Percentiles rank a stretch among this genome's conserved stretches.
Evolutionary conservation across 2,329 filamentous ascomycete species (phyloP).

Genomic region (Thielaviopsis populi): DNA sequence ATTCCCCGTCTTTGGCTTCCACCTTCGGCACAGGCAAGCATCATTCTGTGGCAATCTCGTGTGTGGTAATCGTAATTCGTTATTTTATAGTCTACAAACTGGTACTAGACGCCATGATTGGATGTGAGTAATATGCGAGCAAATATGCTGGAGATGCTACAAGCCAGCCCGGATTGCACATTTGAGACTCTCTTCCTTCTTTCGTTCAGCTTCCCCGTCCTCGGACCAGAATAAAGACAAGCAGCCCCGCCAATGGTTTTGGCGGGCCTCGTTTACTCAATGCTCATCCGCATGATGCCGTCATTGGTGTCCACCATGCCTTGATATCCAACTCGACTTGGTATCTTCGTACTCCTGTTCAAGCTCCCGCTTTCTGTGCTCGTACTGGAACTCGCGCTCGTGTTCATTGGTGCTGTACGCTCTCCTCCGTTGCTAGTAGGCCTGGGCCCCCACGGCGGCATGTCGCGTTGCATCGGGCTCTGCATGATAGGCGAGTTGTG

Average conservation of each 20-base stretch:
- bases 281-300: constrained; percentile 92
- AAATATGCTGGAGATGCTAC: background rate
- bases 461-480: constrained; percentile 62
- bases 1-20: background rate
- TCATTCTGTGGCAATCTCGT: background rate
- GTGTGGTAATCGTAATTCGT: constrained; percentile 10
- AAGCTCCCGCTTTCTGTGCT: constrained; percentile 26
- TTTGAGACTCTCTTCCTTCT: too few relatives aligned
- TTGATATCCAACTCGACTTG: constrained; percentile 61
- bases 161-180: too few relatives aligned
- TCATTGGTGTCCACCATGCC: constrained; percentile 95
- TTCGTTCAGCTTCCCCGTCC: too few relatives aligned
- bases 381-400: constrained; percentile 32
- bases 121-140: background rate
- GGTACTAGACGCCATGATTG: background rate
- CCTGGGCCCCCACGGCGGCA: constrained; percentile 55
- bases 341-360: constrained; percentile 34
- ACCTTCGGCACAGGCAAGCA: background rate
- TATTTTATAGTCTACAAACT: constrained; percentile 8
- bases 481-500: constrained; percentile 83
- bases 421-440: constrained; percentile 40
- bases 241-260: too few relatives aligned
- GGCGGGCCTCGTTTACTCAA: constrained; percentile 45
- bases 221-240: background rate
- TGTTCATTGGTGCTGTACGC: background rate